These are phyloP conservation scores for Eleusine coracana DNA, from an alignment of 176 grass and related monocot genomes.

Conservation along the genomic window DNA sequence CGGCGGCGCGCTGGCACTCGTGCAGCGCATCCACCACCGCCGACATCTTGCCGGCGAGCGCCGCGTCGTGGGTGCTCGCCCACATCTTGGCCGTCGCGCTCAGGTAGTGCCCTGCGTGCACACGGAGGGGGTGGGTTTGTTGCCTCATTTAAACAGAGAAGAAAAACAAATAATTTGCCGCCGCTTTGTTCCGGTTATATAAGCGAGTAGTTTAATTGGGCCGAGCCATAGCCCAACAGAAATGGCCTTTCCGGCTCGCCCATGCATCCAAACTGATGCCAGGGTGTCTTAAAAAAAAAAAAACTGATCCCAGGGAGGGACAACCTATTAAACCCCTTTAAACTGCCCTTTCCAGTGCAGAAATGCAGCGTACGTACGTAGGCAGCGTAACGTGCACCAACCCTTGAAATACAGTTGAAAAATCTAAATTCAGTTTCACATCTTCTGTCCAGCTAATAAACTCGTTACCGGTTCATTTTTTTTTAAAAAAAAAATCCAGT, in stretches of 20 bases:
- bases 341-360: too few relatives aligned
- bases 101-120: slow-evolving; percentile 83
- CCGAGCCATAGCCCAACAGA: background rate
- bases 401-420: too few relatives aligned
- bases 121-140: too few relatives aligned
- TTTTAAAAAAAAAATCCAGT: too few relatives aligned
- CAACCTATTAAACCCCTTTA: background rate
- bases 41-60: slow-evolving; percentile 72
- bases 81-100: slow-evolving; percentile 80
- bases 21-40: slow-evolving; percentile 65
- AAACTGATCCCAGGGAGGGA: background rate
- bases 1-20: slow-evolving; percentile 69
- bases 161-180: background rate
- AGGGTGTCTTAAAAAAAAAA: too few relatives aligned
- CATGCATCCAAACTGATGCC: background rate
- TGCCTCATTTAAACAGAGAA: background rate
- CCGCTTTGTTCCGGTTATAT: background rate
- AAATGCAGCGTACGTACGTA: too few relatives aligned
- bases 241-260: background rate
- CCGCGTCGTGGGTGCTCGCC: slow-evolving; percentile 84
- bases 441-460: background rate
- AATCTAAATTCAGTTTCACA: background rate
- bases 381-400: too few relatives aligned
- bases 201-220: background rate
- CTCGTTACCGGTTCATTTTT: background rate